Evolutionary conservation across 208 protist genomes (phyloP).

Genomic region (Leishmania tarentolae): DNA sequence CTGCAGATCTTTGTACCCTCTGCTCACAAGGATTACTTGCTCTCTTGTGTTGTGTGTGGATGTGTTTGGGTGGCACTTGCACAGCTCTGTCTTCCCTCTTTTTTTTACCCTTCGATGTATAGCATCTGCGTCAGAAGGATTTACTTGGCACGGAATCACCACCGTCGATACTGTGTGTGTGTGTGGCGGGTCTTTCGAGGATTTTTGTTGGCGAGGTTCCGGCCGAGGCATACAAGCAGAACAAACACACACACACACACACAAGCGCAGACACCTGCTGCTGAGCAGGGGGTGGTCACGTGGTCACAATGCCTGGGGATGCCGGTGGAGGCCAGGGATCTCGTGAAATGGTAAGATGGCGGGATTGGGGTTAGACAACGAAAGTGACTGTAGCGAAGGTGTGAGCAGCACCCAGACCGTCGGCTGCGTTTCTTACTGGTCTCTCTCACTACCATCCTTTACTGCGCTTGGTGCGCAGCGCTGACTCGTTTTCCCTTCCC

Average conservation of each 20-base stretch:
- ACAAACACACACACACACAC: not conserved
- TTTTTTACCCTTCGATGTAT: constrained; percentile 4
- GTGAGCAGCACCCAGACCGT: not conserved
- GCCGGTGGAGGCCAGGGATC: not conserved
- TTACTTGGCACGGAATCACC: not conserved
- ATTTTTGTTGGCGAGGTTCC: not conserved
- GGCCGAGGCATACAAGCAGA: not conserved
- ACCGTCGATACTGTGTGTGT: not conserved
- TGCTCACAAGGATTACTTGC: not conserved
- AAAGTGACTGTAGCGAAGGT: not conserved
- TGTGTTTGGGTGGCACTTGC: not conserved
- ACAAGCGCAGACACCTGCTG: not conserved
- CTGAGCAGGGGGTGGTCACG: not conserved
- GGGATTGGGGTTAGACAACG: not conserved
- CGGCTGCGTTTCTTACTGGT: not conserved
- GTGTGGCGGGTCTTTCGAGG: not conserved
- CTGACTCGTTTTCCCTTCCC: not conserved
- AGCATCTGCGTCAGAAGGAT: not conserved
- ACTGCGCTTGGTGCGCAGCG: not conserved
- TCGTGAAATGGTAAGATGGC: not conserved
- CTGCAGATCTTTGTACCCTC: not conserved
- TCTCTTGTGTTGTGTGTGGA: not conserved
- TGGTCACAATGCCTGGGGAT: not conserved
- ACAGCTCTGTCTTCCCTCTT: not conserved
- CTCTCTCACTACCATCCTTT: not conserved